A percentile compares a stretch with the other conserved stretches of the same genome.
These are phyloP conservation scores for Tricholoma hemisulphureum DNA, from an alignment of 768 basidiomycete genomes.

Conservation along the genomic window DNA sequence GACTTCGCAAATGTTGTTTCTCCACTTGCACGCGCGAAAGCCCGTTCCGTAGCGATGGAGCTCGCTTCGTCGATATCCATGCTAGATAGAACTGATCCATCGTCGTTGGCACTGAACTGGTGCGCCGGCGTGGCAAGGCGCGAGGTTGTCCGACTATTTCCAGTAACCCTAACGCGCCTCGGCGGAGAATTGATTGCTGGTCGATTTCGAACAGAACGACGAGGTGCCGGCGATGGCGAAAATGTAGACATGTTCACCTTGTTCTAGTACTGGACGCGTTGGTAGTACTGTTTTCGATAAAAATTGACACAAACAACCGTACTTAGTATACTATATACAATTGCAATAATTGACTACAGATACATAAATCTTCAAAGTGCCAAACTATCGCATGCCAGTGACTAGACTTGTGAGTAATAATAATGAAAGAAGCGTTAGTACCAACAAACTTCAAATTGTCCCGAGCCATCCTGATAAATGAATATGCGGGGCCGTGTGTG, in stretches of 20 bases:
- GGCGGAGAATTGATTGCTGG: slow-evolving; percentile 29
- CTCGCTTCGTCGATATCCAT: slow-evolving; percentile 70
- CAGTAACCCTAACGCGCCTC: slow-evolving; percentile 26
- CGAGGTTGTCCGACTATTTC: slow-evolving; percentile 32
- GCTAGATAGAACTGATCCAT: slow-evolving; percentile 44
- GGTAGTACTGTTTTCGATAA: no score
- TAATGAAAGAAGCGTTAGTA: no score
- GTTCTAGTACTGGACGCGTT: no score
- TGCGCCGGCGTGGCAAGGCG: slow-evolving; percentile 44
- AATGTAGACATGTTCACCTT: slow-evolving; percentile 76
- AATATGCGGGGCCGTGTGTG: no score
- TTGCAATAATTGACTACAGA: no score
- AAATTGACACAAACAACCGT: neutral
- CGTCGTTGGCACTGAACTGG: slow-evolving; percentile 29
- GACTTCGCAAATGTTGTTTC: slow-evolving; percentile 68
- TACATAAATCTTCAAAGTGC: no score
- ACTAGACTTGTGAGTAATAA: no score
- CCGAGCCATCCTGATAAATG: no score
- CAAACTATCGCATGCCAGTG: no score
- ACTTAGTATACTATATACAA: no score
- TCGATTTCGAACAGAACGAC: slow-evolving; percentile 45
- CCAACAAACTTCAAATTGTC: no score
- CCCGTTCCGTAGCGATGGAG: slow-evolving; percentile 38
- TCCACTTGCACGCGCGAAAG: slow-evolving; percentile 31
- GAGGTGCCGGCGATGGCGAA: slow-evolving; percentile 57